Percentiles rank a stretch among this genome's conserved stretches.
Conservation (phyloP, 805 yeast species). For the Cephaloascus fragrans region DNA sequence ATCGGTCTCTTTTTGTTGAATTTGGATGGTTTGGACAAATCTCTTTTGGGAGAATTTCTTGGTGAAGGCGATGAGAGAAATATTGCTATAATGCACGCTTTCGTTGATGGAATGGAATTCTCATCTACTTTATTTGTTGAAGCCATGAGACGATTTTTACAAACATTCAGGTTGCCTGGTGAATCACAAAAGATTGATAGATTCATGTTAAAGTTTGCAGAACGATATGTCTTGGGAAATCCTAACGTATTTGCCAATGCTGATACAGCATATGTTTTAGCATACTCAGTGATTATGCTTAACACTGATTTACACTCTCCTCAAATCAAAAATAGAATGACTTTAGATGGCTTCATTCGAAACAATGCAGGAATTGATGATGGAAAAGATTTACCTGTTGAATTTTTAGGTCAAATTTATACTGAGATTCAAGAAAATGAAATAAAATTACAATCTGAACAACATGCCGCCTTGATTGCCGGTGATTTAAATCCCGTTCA, state of each 20-base stretch:
- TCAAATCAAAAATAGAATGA: conserved; percentile 81
- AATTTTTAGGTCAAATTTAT: conserved; percentile 58
- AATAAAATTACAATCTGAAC: conserved; percentile 87
- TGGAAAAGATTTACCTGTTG: conserved; percentile 73
- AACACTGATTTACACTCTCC: conserved; percentile 92
- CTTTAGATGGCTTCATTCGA: conserved; percentile 72
- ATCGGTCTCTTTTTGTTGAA: conserved; percentile 67
- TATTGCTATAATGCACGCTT: conserved; percentile 82
- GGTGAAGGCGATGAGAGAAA: conserved; percentile 82
- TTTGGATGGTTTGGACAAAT: conserved; percentile 69
- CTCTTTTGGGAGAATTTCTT: conserved; percentile 79
- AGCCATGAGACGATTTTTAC: conserved; percentile 77
- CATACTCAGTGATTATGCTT: conserved; percentile 85
- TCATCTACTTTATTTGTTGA: conserved; percentile 61
- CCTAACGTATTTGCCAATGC: conserved; percentile 86
- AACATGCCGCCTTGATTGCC: conserved; percentile 78
- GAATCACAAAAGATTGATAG: conserved; percentile 98
- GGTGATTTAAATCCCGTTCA: conserved; percentile 39
- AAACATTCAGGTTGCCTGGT: conserved; percentile 89
- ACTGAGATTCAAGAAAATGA: conserved; percentile 76
- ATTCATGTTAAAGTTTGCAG: conserved; percentile 94
- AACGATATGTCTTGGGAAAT: conserved; percentile 79
- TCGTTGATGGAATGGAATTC: conserved; percentile 84
- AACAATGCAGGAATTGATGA: conserved; percentile 92
- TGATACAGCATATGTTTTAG: conserved; percentile 85